Percentiles rank a stretch among this genome's conserved stretches.
Conservation (phyloP, 1,284 basidiomycete genomes). For the Rhizoctonia solani region DNA sequence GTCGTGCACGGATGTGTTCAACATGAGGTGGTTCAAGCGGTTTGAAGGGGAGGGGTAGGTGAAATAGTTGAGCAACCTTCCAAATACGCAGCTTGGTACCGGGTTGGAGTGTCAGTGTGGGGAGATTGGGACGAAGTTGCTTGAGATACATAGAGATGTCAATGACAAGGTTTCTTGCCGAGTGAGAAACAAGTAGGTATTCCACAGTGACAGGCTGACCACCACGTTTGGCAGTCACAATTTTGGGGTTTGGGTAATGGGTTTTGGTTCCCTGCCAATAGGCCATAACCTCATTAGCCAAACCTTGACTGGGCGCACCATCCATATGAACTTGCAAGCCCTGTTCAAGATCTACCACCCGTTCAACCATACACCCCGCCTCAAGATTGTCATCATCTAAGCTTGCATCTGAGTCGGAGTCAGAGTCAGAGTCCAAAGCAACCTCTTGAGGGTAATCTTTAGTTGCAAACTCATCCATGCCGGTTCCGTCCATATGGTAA, state of each 20-base stretch:
- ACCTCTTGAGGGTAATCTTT: too few species aligned
- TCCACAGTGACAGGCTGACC: not conserved
- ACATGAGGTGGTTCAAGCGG: not conserved
- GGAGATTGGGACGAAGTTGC: not conserved
- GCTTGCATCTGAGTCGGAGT: too few species aligned
- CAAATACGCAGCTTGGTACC: not conserved
- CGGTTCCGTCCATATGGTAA: too few species aligned
- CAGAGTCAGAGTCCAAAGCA: not conserved
- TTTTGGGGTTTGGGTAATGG: not conserved
- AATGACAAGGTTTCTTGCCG: not conserved
- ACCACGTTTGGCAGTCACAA: not conserved
- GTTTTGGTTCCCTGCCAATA: too few species aligned
- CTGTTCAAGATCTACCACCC: too few species aligned
- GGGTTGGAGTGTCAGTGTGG: not conserved
- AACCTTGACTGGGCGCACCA: too few species aligned
- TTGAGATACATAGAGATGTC: not conserved
- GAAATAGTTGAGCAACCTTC: not conserved
- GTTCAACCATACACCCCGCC: too few species aligned
- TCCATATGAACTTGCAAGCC: too few species aligned
- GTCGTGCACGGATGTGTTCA: not conserved
- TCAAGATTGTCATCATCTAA: too few species aligned
- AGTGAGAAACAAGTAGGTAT: not conserved
- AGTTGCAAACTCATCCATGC: too few species aligned
- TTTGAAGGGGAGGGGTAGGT: not conserved
- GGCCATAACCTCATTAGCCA: too few species aligned